phyloP scores from a whole-genome alignment of 2,329 filamentous ascomycete genomes.

The Fusarium austroafricanum region DNA sequence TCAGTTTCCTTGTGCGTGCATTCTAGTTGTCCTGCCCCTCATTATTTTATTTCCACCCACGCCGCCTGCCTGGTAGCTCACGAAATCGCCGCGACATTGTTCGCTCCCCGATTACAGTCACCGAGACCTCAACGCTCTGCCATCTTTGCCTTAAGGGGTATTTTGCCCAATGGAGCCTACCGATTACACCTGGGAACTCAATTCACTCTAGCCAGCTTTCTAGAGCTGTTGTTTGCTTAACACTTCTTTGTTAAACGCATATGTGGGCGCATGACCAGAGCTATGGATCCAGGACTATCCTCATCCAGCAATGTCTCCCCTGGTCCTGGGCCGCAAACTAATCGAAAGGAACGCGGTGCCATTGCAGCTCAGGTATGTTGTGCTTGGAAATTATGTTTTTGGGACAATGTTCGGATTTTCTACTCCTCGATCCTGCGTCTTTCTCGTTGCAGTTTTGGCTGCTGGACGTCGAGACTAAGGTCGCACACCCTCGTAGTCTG shows the following conservation, averaged over 20 bases:
- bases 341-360: constrained; percentile 54
- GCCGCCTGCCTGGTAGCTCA: constrained; percentile 24
- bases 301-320: constrained; percentile 50
- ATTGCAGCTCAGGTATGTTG: constrained; percentile 54
- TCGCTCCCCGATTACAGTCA: constrained; percentile 15
- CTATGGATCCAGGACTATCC: constrained; percentile 44
- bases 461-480: neutral
- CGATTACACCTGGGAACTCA: constrained; percentile 23
- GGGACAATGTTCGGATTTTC: neutral
- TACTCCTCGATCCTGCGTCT: neutral
- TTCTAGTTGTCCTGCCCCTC: constrained; percentile 34
- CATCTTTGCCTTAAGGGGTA: constrained; percentile 14
- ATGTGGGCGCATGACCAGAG: constrained; percentile 37
- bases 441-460: neutral
- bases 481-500: neutral
- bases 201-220: constrained; percentile 40
- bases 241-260: constrained; percentile 17
- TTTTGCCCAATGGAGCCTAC: constrained; percentile 41
- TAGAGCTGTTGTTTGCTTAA: constrained; percentile 38
- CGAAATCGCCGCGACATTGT: constrained; percentile 28
- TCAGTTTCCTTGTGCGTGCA: constrained; percentile 31
- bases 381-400: neutral
- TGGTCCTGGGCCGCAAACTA: constrained; percentile 49
- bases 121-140: constrained; percentile 29
- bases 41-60: constrained; percentile 36